Evolutionary conservation across 495 filamentous ascomycete genomes (phyloP), one percentile per base, ranked within the genome.

Genomic region (Sphaerosporella brunnea): DNA sequence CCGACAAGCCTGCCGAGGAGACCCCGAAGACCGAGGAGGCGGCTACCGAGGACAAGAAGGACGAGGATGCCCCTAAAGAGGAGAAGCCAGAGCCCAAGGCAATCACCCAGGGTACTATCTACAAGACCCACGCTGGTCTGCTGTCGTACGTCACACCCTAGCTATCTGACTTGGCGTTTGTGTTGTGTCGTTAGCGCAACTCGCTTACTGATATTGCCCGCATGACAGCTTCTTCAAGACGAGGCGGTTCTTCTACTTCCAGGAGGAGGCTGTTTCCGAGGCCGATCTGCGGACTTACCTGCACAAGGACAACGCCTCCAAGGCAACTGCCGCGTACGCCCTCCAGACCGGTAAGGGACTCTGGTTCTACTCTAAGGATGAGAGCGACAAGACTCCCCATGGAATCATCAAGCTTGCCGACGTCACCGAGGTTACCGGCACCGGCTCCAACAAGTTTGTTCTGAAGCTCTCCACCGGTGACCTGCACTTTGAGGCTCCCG

Each of bases 291-390:
- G 68, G 51, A 65, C 65, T 51, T 96, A 82, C 69, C 73, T 92
- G 65, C 78, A 78, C 56, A 90, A 93, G 73, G 92, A 95, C 79
- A 78, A 82, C 11, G 65, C 79, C 50, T 80, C 80, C 52, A 78
- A 88, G 67, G 74, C 82, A 43, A 80, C 76, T 54, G 79, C 75
- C 55, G 79, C 90, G 35, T 93, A 92, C 80, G 84, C 87, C 47
- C 77, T 72, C 51, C 75, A 92, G 68, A 96, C 90, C 49, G 87
- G 90, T 60, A 94, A 92, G 73, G 90, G 90, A 65, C 79, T 97
- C 4, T 68, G 95, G 26, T 93, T 90, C 72, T 84, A 83, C 65
- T 75, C 77, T 64, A 95, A 95, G 79, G 74, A 80, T 56, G 74
- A 77, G 46, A 73, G 78, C 56, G 77, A 87, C 64, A 93, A 88